A percentile compares a stretch with the other conserved stretches of the same genome.
Evolutionary conservation across 805 yeast genomes (phyloP).

Genomic region (Saturnispora dispora): DNA sequence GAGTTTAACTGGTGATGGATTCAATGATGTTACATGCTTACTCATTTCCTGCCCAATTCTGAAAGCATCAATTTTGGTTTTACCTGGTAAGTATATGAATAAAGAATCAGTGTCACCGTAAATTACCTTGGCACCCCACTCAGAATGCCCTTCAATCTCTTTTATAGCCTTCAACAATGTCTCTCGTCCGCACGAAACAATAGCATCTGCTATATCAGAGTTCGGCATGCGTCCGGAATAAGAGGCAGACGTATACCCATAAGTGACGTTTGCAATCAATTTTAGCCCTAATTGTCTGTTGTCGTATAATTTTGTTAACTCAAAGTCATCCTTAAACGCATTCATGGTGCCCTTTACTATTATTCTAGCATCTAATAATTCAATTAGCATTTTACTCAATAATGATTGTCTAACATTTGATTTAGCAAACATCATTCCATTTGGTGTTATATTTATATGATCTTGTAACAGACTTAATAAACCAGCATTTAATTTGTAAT

Average conservation of each 20-base stretch:
- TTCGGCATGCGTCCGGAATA: constrained; percentile 97
- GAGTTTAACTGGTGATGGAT: constrained; percentile 74
- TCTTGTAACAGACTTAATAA: constrained; percentile 42
- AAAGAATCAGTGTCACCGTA: constrained; percentile 96
- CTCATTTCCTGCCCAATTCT: constrained; percentile 66
- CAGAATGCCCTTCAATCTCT: constrained; percentile 46
- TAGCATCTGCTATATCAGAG: constrained; percentile 88
- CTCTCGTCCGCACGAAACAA: constrained; percentile 87
- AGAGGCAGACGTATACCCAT: constrained; percentile 92
- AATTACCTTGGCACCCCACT: constrained; percentile 86
- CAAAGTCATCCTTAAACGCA: constrained; percentile 36
- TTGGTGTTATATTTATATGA: constrained; percentile 67
- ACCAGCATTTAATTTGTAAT: constrained; percentile 46
- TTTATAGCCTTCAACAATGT: constrained; percentile 63
- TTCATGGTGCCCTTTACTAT: constrained; percentile 72
- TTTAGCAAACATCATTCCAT: constrained; percentile 75
- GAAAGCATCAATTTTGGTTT: constrained; percentile 69
- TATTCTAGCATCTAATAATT: constrained; percentile 70
- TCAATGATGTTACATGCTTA: constrained; percentile 44
- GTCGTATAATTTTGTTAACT: constrained; percentile 48
- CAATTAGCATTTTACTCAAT: constrained; percentile 76
- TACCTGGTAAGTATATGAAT: constrained; percentile 85
- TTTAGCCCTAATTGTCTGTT: constrained; percentile 82
- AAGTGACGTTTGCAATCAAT: constrained; percentile 88
- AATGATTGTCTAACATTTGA: constrained; percentile 57